Percentiles rank a stretch among this genome's conserved stretches.
phyloP scores from a whole-genome alignment of 78 protist species.

The Planoprotostelium fungivorum region DNA sequence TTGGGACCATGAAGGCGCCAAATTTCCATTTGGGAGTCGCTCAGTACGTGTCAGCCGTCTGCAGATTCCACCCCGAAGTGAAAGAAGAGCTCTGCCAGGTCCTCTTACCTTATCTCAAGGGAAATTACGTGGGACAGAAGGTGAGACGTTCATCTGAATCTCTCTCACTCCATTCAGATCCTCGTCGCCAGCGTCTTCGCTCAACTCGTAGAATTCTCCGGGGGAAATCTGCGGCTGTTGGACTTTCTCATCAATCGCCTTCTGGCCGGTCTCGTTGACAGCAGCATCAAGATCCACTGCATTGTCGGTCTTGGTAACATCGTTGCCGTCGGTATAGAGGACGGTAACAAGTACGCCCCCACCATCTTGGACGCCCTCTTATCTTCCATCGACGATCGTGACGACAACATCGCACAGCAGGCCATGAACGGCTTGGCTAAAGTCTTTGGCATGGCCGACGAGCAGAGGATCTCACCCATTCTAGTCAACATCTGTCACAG shows the following conservation, averaged over 20 bases:
- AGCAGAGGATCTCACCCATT: constrained; percentile 53
- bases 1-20: constrained; percentile 12
- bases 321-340: constrained; percentile 29
- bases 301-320: constrained; percentile 58
- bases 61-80: constrained; percentile 37
- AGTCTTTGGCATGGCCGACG: constrained; percentile 47
- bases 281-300: constrained; percentile 18
- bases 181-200: constrained; percentile 31
- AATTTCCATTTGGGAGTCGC: background rate
- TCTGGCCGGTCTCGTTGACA: constrained; percentile 36
- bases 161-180: constrained; percentile 4
- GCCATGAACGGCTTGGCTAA: constrained; percentile 63
- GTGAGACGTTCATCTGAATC: background rate
- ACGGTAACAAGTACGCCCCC: constrained; percentile 59
- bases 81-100: constrained; percentile 17
- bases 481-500: constrained; percentile 63
- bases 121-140: constrained; percentile 26
- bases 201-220: constrained; percentile 35
- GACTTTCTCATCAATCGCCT: constrained; percentile 47
- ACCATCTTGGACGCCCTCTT: constrained; percentile 59
- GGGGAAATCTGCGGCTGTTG: constrained; percentile 17
- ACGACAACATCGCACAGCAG: constrained; percentile 62
- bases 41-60: background rate
- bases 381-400: constrained; percentile 55
- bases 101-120: constrained; percentile 33